Base-by-base conservation (phyloP, 768 basidiomycete species). In the Saitozyma sp. region DNA sequence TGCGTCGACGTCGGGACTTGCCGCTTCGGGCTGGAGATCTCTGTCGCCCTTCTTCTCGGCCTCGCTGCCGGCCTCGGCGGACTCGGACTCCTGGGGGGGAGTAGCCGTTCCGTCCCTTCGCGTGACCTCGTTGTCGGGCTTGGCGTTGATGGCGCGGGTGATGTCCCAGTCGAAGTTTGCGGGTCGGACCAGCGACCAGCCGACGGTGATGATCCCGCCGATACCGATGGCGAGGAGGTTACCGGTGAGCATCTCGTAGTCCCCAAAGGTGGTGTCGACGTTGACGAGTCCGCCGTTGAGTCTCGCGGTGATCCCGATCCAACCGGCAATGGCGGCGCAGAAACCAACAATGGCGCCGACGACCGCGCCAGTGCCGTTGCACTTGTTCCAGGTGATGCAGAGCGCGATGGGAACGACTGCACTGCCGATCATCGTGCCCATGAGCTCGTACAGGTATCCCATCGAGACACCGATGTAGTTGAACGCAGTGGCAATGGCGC, bases 381-480 rank as follows among this genome's bases (percentile, higher is more conserved):
- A 90, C 73, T 86, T 88, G 61, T 81, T 84, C 90, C 91, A 93
- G 2, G 90, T 88, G 58, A 94, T 86, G 67, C 87, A 89, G 19
- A 92, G 82, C 0, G 92, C 92, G 66, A 94, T 90, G 1, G 91
- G 91, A 4, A 88, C 88, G 54, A 95, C 93, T 3, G 85, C 91
- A 2, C 88, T 89, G 1, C 92, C 75, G 20, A 74, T 69, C 38
- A 74, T 61, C 9, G 64, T 67, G 14, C 69, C 61, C 73, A 77
- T 75, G 1, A 75, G 58, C 60, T 71, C 70, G 73, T 93, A 93
- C 59, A 94, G 86, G 90, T 91, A 94, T 19, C 92, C 92, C 89
- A 94, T 89, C 29, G 89, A 90, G 37, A 94, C 87, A 8, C 92
- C 92, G 66, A 93, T 91, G 76, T 89, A 92, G 80, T 82, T 91